phyloP scores from a whole-genome alignment of 2,329 filamentous ascomycete species.

The Pestalotiopsis sp. region DNA sequence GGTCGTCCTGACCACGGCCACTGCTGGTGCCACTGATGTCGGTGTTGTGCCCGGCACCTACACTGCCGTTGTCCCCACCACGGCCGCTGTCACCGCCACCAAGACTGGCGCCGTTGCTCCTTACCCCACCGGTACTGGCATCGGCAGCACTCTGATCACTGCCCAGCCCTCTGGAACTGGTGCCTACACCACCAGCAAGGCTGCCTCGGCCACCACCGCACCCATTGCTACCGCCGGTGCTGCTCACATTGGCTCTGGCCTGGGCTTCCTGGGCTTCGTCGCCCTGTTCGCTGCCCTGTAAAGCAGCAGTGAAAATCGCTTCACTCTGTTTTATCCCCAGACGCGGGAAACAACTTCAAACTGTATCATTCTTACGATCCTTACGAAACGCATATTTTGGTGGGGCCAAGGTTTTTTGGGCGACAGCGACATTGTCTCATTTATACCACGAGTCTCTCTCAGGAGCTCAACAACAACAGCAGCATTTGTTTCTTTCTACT shows the following conservation, averaged over 20 bases:
- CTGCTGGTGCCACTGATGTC: conserved; percentile 41
- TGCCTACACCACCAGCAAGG: conserved; percentile 21
- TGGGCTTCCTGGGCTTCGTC: conserved; percentile 48
- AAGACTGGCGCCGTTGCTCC: conserved; percentile 22
- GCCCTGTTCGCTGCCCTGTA: conserved; percentile 51
- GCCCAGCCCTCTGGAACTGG: conserved; percentile 39
- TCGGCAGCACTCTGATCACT: conserved; percentile 35
- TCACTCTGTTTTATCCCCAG: neutral
- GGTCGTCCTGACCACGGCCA: conserved; percentile 40
- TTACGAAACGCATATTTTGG: conserved; percentile 41
- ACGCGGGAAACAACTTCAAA: conserved; percentile 28
- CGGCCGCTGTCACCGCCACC: conserved; percentile 35
- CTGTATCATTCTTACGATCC: conserved; percentile 58
- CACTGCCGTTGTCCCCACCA: conserved; percentile 25
- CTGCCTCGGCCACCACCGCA: conserved; percentile 19
- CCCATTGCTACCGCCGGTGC: conserved; percentile 35
- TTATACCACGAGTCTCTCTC: conserved; percentile 6
- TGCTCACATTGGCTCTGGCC: conserved; percentile 40
- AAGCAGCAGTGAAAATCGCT: conserved; percentile 19
- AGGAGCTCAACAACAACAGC: neutral
- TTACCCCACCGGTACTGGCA: conserved; percentile 23
- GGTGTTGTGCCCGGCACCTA: conserved; percentile 17
- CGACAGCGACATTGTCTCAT: neutral
- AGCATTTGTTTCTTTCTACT: neutral
- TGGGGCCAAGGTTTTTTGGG: conserved; percentile 3